These are phyloP conservation scores for Moelleriella libera DNA, from an alignment of 2,329 filamentous ascomycete genomes.

Conservation along the genomic window DNA sequence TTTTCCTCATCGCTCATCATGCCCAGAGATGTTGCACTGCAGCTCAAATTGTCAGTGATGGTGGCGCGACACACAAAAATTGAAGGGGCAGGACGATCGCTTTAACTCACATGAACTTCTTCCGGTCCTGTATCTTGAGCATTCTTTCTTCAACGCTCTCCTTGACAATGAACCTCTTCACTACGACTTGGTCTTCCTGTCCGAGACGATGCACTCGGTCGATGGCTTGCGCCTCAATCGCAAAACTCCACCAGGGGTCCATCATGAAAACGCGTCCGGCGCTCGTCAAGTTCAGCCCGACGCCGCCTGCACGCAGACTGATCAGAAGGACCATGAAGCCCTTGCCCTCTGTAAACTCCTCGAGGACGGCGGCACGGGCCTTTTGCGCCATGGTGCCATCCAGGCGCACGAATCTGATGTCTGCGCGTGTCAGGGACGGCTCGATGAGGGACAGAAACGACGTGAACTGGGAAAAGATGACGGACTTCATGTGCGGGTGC, in stretches of 20 bases:
- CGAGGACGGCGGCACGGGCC: conserved; percentile 62
- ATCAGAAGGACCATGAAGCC: conserved; percentile 67
- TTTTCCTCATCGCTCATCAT: conserved; percentile 95
- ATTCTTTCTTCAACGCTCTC: conserved; percentile 92
- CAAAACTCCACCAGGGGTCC: conserved; percentile 99
- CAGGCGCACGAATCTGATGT: conserved; percentile 71
- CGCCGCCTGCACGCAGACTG: conserved; percentile 77
- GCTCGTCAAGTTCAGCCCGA: conserved; percentile 82
- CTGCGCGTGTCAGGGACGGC: conserved; percentile 56
- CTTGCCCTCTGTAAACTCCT: conserved; percentile 47
- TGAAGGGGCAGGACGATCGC: background rate
- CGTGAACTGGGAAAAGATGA: conserved; percentile 95
- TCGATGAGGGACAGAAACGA: conserved; percentile 89
- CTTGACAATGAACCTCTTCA: conserved; percentile 78
- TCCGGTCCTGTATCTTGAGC: conserved; percentile 83
- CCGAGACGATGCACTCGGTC: conserved; percentile 97
- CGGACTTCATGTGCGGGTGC: conserved; percentile 63
- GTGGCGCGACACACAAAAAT: background rate
- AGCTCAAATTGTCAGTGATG: background rate
- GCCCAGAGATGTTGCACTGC: conserved; percentile 78
- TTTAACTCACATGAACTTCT: conserved; percentile 76
- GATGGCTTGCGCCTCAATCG: conserved; percentile 91
- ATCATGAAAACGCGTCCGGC: conserved; percentile 94
- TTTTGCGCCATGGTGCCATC: conserved; percentile 88
- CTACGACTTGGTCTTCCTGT: conserved; percentile 71